phyloP scores from a whole-genome alignment of 1,284 basidiomycete species.

The Taiwanofungus camphoratus region DNA sequence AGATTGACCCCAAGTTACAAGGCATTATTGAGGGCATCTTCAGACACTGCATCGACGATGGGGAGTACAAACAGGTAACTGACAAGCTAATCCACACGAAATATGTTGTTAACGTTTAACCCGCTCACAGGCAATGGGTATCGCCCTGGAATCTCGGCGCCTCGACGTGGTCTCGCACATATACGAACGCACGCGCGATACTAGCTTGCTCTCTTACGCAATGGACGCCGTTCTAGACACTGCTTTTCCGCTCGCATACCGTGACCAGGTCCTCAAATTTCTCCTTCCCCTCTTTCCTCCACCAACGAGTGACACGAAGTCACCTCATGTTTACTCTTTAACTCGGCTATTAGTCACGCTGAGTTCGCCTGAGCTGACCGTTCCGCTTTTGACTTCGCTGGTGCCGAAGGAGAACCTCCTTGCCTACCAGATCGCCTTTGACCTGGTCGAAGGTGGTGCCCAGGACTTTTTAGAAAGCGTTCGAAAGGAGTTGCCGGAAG shows the following conservation, averaged over 20 bases:
- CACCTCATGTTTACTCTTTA: constrained; percentile 67
- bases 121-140: constrained; percentile 76
- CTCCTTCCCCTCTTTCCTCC: constrained; percentile 78
- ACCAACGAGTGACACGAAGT: constrained; percentile 63
- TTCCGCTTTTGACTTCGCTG: constrained; percentile 65
- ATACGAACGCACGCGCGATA: constrained; percentile 69
- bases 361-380: constrained; percentile 69
- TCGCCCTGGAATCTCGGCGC: constrained; percentile 85
- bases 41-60: constrained; percentile 74
- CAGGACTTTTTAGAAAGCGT: constrained; percentile 86
- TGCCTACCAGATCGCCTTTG: constrained; percentile 92
- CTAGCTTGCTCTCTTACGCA: constrained; percentile 79
- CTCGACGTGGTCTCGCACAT: constrained; percentile 81
- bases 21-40: constrained; percentile 87
- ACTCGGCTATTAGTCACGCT: constrained; percentile 88
- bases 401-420: constrained; percentile 68
- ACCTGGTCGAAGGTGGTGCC: constrained; percentile 87
- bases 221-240: constrained; percentile 87
- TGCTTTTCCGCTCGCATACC: constrained; percentile 75
- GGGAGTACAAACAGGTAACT: constrained; percentile 83
- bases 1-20: constrained; percentile 75
- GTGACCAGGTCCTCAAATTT: constrained; percentile 80
- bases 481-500: constrained; percentile 57
- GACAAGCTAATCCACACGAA: background rate
- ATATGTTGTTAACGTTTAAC: constrained; percentile 1